phyloP scores from a whole-genome alignment of 2,329 filamentous ascomycete genomes.

The Scedosporium minutisporum region DNA sequence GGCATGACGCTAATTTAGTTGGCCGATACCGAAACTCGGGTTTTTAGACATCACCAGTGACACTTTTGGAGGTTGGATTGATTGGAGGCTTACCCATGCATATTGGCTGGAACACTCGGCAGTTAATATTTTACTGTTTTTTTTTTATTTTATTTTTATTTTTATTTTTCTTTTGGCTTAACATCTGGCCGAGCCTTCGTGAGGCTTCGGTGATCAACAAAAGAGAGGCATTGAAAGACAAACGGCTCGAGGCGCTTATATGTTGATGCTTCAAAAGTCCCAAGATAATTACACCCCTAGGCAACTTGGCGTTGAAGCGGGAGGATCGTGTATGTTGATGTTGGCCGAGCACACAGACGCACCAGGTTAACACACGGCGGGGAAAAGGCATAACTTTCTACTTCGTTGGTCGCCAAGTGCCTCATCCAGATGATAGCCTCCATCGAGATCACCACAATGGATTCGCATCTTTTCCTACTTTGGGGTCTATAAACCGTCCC shows the following conservation, averaged over 20 bases:
- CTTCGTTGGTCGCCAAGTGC: not conserved
- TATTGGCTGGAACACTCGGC: not conserved
- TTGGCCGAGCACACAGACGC: not conserved
- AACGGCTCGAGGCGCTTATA: not conserved
- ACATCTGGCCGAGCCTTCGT: not conserved
- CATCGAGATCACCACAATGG: not conserved
- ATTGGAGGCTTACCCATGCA: not conserved
- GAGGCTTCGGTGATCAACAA: too few relatives aligned
- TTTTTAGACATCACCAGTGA: too few relatives aligned
- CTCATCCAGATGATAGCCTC: not conserved
- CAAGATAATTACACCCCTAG: not conserved
- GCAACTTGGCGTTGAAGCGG: not conserved
- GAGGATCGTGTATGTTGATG: not conserved
- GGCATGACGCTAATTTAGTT: too few relatives aligned
- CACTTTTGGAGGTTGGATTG: not conserved
- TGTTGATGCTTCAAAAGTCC: not conserved
- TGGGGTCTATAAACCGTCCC: not conserved
- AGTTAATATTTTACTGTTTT: not conserved
- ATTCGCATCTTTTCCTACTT: not conserved
- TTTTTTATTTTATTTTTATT: too few relatives aligned
- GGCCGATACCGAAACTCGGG: too few relatives aligned
- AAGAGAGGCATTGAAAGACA: not conserved
- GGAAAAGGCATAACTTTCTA: not conserved
- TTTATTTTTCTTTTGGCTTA: not conserved
- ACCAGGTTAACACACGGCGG: not conserved